These are phyloP conservation scores for Coemansia sp. DNA, from an alignment of 192 early-diverging fungal species.

Conservation along the genomic window DNA sequence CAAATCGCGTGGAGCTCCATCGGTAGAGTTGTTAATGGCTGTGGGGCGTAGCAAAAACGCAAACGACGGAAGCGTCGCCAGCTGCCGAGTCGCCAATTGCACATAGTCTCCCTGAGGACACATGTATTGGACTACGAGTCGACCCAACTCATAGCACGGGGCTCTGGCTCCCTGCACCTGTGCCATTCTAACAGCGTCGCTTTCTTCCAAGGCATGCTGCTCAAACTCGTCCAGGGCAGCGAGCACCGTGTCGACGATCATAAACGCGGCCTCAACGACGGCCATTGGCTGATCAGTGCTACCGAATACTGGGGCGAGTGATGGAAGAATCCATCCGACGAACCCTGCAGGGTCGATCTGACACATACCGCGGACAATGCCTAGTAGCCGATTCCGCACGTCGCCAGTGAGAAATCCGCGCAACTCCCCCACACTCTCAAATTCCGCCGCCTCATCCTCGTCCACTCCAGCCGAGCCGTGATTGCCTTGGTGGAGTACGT, in stretches of 20 bases:
- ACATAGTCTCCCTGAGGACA: not conserved
- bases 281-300: not conserved
- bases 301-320: slow-evolving; percentile 24
- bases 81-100: slow-evolving; percentile 17
- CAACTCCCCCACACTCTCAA: slow-evolving; percentile 33
- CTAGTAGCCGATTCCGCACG: slow-evolving; percentile 38
- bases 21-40: slow-evolving; percentile 4
- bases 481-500: slow-evolving; percentile 1
- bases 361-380: slow-evolving; percentile 43
- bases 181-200: not conserved
- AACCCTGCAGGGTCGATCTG: slow-evolving; percentile 46
- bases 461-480: slow-evolving; percentile 2
- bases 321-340: slow-evolving; percentile 47
- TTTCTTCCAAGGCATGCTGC: slow-evolving; percentile 44
- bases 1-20: slow-evolving; percentile 25
- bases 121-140: slow-evolving; percentile 15
- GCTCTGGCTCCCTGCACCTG: slow-evolving; percentile 17
- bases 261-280: slow-evolving; percentile 38
- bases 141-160: slow-evolving; percentile 38
- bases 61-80: slow-evolving; percentile 48
- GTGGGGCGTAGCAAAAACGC: slow-evolving; percentile 45
- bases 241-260: slow-evolving; percentile 34
- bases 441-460: slow-evolving; percentile 35
- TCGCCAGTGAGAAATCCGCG: slow-evolving; percentile 37
- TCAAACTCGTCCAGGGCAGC: slow-evolving; percentile 45